A percentile compares a stretch with the other conserved stretches of the same genome.
phyloP scores from a whole-genome alignment of 352 stramenopile species.

The Phytophthora citrophthora region DNA sequence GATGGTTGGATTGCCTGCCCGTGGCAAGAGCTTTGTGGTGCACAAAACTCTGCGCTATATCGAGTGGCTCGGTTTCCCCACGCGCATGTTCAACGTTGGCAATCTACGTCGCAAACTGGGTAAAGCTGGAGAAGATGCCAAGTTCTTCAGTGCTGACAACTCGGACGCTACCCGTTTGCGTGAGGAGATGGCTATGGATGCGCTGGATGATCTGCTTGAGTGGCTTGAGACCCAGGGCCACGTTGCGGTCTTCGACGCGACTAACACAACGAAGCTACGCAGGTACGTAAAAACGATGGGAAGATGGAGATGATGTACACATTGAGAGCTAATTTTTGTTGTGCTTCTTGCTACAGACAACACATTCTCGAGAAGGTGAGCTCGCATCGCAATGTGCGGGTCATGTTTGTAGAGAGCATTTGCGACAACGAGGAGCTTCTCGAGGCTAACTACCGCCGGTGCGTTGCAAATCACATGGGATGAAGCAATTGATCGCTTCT shows the following conservation, averaged over 20 bases:
- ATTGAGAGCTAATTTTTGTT: neutral
- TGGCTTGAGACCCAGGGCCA: constrained; percentile 92
- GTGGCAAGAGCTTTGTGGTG: constrained; percentile 96
- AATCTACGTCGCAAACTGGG: constrained; percentile 89
- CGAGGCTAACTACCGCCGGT: constrained; percentile 91
- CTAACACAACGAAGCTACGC: constrained; percentile 92
- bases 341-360: constrained; percentile 31
- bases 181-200: constrained; percentile 90
- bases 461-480: constrained; percentile 30
- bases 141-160: constrained; percentile 94
- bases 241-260: constrained; percentile 96
- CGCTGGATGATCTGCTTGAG: constrained; percentile 89
- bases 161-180: constrained; percentile 77
- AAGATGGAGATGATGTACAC: neutral
- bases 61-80: constrained; percentile 91
- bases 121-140: constrained; percentile 71
- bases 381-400: constrained; percentile 71
- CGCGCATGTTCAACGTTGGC: constrained; percentile 96
- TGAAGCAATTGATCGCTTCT: constrained; percentile 10
- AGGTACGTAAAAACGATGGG: constrained; percentile 29
- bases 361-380: constrained; percentile 71
- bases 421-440: constrained; percentile 94
- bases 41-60: constrained; percentile 94
- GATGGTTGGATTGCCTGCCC: constrained; percentile 93
- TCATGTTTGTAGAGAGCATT: constrained; percentile 96